Evolutionary conservation across 2,329 filamentous ascomycete genomes (phyloP).

Genomic region (Coniochaeta sp.): DNA sequence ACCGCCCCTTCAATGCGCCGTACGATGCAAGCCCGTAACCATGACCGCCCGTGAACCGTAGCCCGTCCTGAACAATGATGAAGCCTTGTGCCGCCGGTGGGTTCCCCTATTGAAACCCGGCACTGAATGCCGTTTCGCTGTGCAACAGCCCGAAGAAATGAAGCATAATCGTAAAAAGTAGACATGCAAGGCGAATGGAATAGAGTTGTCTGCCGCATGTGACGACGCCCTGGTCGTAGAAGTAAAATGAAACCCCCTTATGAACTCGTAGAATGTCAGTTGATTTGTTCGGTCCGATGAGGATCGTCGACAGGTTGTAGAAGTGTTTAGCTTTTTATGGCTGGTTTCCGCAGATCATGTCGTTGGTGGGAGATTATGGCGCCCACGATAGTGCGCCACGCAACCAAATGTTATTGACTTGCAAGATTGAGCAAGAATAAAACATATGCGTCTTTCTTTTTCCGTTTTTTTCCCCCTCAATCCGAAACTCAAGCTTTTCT

Average conservation of each 20-base stretch:
- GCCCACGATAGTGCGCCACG: neutral
- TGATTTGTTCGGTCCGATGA: too few species aligned
- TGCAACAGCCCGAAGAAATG: neutral
- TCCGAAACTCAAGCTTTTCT: too few species aligned
- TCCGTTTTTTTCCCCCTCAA: too few species aligned
- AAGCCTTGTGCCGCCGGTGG: neutral
- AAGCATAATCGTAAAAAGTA: neutral
- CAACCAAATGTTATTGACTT: neutral
- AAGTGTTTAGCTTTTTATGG: neutral
- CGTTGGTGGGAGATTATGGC: neutral
- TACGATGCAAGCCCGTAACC: neutral
- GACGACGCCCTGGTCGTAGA: neutral
- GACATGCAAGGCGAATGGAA: neutral
- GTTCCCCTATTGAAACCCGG: neutral
- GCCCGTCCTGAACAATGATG: neutral
- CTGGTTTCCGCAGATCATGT: neutral
- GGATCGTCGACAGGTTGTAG: neutral
- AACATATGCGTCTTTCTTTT: constrained; percentile 5
- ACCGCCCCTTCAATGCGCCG: neutral
- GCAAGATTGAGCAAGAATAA: constrained; percentile 3
- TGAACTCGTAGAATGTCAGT: too few species aligned
- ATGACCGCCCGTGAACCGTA: neutral
- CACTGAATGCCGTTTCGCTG: neutral
- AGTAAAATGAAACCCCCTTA: neutral
- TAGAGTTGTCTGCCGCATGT: neutral